Conservation (phyloP, 1,284 basidiomycete genomes). For the Psilocybe mexicana region DNA sequence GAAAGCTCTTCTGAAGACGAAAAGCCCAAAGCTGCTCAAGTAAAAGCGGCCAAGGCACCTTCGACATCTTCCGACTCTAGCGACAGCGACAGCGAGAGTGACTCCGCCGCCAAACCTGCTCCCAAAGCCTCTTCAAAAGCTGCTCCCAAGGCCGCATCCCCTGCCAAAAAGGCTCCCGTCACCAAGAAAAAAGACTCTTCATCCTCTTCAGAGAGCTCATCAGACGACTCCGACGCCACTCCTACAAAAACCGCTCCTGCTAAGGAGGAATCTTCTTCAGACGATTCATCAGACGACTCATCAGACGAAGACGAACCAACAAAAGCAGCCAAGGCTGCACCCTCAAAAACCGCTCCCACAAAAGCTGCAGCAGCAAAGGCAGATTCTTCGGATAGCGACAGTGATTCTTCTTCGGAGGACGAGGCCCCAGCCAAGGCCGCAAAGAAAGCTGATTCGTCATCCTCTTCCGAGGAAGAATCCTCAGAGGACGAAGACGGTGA, state of each 20-base stretch:
- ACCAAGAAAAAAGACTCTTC: slow-evolving; percentile 27
- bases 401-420: slow-evolving; percentile 24
- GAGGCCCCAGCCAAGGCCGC: slow-evolving; percentile 13
- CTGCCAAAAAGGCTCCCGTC: slow-evolving; percentile 17
- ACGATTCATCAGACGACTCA: slow-evolving; percentile 19
- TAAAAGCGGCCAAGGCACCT: slow-evolving; percentile 36
- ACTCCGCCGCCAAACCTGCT: slow-evolving; percentile 17
- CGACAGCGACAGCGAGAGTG: slow-evolving; percentile 26
- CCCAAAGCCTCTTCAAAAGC: slow-evolving; percentile 15
- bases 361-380: slow-evolving; percentile 29
- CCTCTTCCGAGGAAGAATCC: slow-evolving; percentile 21
- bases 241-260: slow-evolving; percentile 15
- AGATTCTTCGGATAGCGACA: slow-evolving; percentile 21
- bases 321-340: slow-evolving; percentile 22
- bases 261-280: slow-evolving; percentile 21
- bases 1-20: slow-evolving; percentile 42
- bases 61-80: slow-evolving; percentile 26
- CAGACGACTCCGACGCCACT: slow-evolving; percentile 24
- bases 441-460: slow-evolving; percentile 20
- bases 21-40: slow-evolving; percentile 45
- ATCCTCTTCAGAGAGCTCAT: slow-evolving; percentile 25
- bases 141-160: slow-evolving; percentile 20
- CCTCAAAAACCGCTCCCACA: slow-evolving; percentile 25
- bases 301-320: slow-evolving; percentile 14
- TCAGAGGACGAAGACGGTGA: slow-evolving; percentile 47